Conservation (phyloP, 129 eudicot species). For the Lonicera japonica region DNA sequence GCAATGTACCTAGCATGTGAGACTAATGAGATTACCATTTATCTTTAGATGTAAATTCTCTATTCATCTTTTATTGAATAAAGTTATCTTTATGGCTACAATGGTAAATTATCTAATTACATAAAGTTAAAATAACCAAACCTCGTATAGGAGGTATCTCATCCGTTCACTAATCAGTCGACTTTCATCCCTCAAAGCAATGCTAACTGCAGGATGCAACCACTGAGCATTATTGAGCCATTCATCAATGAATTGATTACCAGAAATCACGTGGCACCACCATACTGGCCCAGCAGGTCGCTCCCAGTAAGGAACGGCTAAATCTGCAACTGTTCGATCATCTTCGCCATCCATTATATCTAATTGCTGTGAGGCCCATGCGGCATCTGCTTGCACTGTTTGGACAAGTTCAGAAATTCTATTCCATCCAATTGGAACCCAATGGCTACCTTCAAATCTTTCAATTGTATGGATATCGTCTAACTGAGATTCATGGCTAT, state of each 20-base stretch:
- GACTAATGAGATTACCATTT: no score
- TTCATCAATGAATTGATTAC: conserved; percentile 42
- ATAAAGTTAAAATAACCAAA: conserved; percentile 1
- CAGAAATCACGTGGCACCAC: conserved; percentile 93
- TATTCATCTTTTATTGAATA: no score
- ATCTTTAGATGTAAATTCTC: no score
- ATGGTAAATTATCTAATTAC: no score
- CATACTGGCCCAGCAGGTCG: conserved; percentile 85
- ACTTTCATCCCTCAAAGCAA: conserved; percentile 94
- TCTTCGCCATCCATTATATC: conserved; percentile 71
- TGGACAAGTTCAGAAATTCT: conserved; percentile 75
- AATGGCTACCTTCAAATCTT: conserved; percentile 48
- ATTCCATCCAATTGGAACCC: conserved; percentile 93
- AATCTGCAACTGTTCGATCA: conserved; percentile 76
- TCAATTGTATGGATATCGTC: conserved; percentile 17
- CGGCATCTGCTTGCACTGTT: conserved; percentile 59
- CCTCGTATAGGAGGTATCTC: conserved; percentile 96
- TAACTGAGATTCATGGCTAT: conserved; percentile 16
- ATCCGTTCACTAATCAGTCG: conserved; percentile 85
- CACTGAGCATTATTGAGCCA: conserved; percentile 87
- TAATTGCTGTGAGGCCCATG: conserved; percentile 55
- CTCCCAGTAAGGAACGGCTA: conserved; percentile 95
- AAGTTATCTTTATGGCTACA: no score
- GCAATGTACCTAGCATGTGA: background rate
- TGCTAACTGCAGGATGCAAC: conserved; percentile 93